phyloP scores from a whole-genome alignment of 2,329 filamentous ascomycete genomes.

The Orbilia javanica region DNA sequence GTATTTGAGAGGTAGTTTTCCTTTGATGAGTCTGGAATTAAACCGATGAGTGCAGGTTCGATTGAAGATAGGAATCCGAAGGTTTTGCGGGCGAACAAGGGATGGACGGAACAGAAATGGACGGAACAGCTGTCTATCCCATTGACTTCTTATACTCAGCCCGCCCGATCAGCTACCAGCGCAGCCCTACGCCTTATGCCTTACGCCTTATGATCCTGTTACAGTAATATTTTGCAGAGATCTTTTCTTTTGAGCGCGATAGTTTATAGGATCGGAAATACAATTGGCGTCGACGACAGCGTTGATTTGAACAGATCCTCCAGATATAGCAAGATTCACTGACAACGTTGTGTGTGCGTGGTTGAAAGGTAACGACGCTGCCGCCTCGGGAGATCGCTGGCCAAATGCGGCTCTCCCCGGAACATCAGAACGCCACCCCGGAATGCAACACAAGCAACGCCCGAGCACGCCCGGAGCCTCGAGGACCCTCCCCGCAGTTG shows the following conservation, averaged over 20 bases:
- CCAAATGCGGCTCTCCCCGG: constrained; percentile 14
- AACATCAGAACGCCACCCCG: constrained; percentile 14
- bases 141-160: background rate
- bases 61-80: background rate
- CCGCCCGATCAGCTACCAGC: background rate
- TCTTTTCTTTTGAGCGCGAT: constrained; percentile 14
- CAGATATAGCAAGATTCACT: background rate
- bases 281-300: background rate
- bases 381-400: constrained; percentile 35
- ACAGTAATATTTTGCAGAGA: background rate
- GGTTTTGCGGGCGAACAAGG: background rate
- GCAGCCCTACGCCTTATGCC: constrained; percentile 38
- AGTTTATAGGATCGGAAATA: background rate
- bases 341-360: background rate
- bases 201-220: background rate
- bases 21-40: background rate
- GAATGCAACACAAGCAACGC: background rate
- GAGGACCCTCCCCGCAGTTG: background rate
- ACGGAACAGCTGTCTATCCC: background rate
- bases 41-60: background rate
- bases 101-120: background rate
- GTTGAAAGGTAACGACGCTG: background rate
- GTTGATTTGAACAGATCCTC: background rate
- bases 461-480: background rate
- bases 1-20: background rate